Evolutionary conservation across 768 basidiomycete genomes (phyloP).

Genomic region (Sarcomyxa edulis): DNA sequence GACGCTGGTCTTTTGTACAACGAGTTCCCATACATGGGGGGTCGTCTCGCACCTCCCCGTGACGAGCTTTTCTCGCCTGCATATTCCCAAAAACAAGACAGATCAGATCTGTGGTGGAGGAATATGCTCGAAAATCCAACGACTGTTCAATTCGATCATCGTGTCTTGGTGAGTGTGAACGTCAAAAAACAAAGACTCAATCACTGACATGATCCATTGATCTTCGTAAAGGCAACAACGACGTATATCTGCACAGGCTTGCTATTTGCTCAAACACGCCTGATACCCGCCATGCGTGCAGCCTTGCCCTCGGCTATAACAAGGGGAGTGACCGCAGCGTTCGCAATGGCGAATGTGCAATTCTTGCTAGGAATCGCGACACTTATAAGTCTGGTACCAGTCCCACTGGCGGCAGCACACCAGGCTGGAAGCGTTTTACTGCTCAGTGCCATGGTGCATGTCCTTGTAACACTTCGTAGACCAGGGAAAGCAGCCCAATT

Average conservation of each 20-base stretch:
- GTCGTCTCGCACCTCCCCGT: conserved; percentile 70
- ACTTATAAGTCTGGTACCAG: conserved; percentile 86
- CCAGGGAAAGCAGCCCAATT: conserved; percentile 61
- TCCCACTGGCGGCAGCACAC: conserved; percentile 88
- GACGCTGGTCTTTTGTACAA: conserved; percentile 98
- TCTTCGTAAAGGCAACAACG: conserved; percentile 60
- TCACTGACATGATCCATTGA: not conserved
- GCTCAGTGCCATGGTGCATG: conserved; percentile 75
- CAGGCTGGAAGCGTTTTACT: conserved; percentile 93
- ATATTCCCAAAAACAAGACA: conserved; percentile 67
- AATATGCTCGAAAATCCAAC: conserved; percentile 97
- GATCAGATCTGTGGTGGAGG: conserved; percentile 87
- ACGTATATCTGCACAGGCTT: conserved; percentile 70
- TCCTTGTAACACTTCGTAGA: conserved; percentile 64
- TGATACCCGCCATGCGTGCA: conserved; percentile 50
- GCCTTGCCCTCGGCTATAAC: conserved; percentile 60
- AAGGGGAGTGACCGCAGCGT: conserved; percentile 50
- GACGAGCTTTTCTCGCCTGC: conserved; percentile 75
- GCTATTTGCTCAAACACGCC: conserved; percentile 58
- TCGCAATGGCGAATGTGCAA: conserved; percentile 82
- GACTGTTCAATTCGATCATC: conserved; percentile 96
- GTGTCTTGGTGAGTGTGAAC: conserved; percentile 82
- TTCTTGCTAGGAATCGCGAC: conserved; percentile 66
- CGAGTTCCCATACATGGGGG: conserved; percentile 97
- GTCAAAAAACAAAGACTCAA: no score